These are phyloP conservation scores for Elongisporangium anandrum DNA, from an alignment of 352 stramenopile genomes.

Conservation along the genomic window DNA sequence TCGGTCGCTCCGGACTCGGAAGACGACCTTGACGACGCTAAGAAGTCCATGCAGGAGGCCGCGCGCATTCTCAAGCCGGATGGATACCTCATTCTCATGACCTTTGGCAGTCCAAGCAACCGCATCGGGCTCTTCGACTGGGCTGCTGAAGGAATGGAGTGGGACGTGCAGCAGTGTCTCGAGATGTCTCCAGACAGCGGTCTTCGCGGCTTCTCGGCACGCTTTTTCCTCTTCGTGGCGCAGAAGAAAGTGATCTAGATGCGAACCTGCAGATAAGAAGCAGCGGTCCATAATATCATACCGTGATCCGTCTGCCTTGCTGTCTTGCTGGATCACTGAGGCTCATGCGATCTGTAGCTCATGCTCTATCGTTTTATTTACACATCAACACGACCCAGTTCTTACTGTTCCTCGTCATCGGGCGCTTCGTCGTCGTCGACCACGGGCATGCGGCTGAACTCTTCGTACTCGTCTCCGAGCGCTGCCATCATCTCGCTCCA, in stretches of 20 bases:
- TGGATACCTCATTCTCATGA: constrained; percentile 39
- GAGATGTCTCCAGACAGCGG: constrained; percentile 35
- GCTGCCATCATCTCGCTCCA: constrained; percentile 67
- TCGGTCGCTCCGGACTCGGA: constrained; percentile 27
- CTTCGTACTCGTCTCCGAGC: constrained; percentile 67
- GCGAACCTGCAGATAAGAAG: neutral
- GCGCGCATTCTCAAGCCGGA: constrained; percentile 32
- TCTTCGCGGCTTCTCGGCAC: constrained; percentile 27
- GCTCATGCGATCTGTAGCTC: neutral
- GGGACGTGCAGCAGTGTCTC: constrained; percentile 48
- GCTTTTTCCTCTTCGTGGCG: constrained; percentile 49
- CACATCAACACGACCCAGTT: neutral
- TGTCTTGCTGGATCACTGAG: neutral
- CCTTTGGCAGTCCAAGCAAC: constrained; percentile 45
- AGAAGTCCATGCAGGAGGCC: constrained; percentile 32
- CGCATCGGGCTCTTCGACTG: constrained; percentile 50
- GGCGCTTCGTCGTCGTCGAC: constrained; percentile 32
- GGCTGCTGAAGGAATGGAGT: constrained; percentile 25
- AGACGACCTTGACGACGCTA: constrained; percentile 32
- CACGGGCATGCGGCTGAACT: constrained; percentile 61
- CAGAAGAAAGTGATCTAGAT: constrained; percentile 30
- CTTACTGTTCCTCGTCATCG: neutral
- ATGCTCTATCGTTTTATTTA: neutral
- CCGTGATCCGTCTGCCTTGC: too few relatives aligned
- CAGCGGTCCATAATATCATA: too few relatives aligned